phyloP scores from a whole-genome alignment of 2,329 filamentous ascomycete genomes.

The Cercospora citrullina region DNA sequence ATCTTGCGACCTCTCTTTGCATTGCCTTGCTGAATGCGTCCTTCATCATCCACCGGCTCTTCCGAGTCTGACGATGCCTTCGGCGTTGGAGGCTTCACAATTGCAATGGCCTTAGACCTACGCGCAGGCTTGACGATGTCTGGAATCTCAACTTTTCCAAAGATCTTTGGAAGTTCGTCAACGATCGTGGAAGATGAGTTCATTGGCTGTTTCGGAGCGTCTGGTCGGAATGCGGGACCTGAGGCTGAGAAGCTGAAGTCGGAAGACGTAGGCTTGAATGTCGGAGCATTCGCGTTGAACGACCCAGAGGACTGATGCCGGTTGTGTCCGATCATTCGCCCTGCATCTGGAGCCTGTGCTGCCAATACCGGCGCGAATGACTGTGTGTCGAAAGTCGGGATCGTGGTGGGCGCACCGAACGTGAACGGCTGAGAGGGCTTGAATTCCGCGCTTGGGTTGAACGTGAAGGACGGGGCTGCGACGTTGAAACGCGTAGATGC shows the following conservation, averaged over 20 bases:
- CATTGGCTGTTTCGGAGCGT: conserved; percentile 8
- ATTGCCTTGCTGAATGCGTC: conserved; percentile 62
- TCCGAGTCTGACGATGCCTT: conserved; percentile 31
- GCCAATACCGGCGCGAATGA: not conserved
- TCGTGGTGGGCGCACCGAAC: conserved; percentile 23
- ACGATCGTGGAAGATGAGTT: conserved; percentile 39
- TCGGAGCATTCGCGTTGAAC: conserved; percentile 61
- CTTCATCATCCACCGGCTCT: conserved; percentile 58
- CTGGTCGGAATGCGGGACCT: conserved; percentile 34
- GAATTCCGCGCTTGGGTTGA: conserved; percentile 60
- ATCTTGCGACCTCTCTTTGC: conserved; percentile 71
- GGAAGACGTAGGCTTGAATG: conserved; percentile 41
- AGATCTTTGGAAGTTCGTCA: conserved; percentile 36
- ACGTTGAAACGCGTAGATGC: conserved; percentile 75
- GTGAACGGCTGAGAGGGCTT: conserved; percentile 34
- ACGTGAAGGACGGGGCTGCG: conserved; percentile 84
- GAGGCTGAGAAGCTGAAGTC: conserved; percentile 42
- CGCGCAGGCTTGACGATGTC: conserved; percentile 67
- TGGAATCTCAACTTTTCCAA: conserved; percentile 56
- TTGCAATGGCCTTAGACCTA: conserved; percentile 80
- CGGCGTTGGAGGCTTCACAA: conserved; percentile 55
- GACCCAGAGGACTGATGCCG: conserved; percentile 35
- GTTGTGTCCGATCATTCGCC: conserved; percentile 23
- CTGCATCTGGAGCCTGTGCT: not conserved
- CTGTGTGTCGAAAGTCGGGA: conserved; percentile 12